A percentile compares a stretch with the other conserved stretches of the same genome.
Evolutionary conservation across 1,284 basidiomycete genomes (phyloP).

Genomic region (Kwoniella shivajii): DNA sequence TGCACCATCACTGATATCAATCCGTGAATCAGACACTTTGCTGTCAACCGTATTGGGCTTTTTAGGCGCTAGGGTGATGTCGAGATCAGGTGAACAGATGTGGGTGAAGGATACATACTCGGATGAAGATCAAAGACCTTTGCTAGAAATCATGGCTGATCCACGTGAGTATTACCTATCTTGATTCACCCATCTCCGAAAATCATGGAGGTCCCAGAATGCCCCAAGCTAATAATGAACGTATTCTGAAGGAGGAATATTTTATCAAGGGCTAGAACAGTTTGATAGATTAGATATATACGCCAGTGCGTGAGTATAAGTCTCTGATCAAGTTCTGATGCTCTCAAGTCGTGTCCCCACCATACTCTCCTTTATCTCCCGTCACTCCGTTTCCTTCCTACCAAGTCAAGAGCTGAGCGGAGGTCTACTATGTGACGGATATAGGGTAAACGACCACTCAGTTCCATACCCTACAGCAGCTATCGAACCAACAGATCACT

Average conservation of each 20-base stretch:
- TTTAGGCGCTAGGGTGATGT: slow-evolving; percentile 74
- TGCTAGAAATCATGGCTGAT: slow-evolving; percentile 84
- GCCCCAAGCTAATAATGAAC: slow-evolving; percentile 24
- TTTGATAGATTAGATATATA: slow-evolving; percentile 78
- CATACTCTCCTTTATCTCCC: no score
- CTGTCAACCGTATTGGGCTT: slow-evolving; percentile 63
- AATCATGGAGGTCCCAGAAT: neutral
- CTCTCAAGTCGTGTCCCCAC: no score
- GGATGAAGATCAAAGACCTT: slow-evolving; percentile 63
- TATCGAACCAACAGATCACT: slow-evolving; percentile 70
- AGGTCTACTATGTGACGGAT: no score
- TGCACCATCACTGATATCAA: neutral
- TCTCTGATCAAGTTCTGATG: no score
- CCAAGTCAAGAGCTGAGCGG: no score
- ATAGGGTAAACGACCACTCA: slow-evolving; percentile 69
- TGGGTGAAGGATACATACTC: slow-evolving; percentile 75
- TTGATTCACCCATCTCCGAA: neutral
- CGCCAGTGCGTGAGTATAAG: slow-evolving; percentile 72
- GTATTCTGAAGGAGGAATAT: slow-evolving; percentile 67
- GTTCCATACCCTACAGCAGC: slow-evolving; percentile 80
- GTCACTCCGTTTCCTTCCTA: no score
- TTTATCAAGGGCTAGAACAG: slow-evolving; percentile 70
- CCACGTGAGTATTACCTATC: slow-evolving; percentile 63
- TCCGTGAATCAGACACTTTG: slow-evolving; percentile 54
- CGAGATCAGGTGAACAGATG: slow-evolving; percentile 80